Percentiles rank a stretch among this genome's conserved stretches.
Conservation (phyloP, 2,329 filamentous ascomycete genomes). For the Penicillium digitatum region DNA sequence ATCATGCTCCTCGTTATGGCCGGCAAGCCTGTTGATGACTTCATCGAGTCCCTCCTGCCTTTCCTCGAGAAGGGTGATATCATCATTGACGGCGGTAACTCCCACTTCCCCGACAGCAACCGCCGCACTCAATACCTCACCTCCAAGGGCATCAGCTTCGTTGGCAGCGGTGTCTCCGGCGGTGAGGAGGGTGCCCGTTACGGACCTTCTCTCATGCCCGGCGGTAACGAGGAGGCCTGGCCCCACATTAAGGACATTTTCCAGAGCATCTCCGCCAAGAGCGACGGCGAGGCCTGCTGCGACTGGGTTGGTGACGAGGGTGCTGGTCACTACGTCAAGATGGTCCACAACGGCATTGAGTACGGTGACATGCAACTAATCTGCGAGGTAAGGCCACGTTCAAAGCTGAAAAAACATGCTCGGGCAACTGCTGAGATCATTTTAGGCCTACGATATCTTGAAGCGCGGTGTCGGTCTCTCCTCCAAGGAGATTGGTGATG, state of each 20-base stretch:
- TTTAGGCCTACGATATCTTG: conserved; percentile 97
- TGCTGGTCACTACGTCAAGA: conserved; percentile 99
- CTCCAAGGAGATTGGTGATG: conserved; percentile 93
- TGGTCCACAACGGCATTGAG: conserved; percentile 99
- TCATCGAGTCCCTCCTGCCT: conserved; percentile 91
- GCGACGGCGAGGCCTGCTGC: conserved; percentile 93
- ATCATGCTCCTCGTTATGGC: conserved; percentile 99
- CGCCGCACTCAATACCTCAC: conserved; percentile 86
- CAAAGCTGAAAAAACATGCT: not conserved
- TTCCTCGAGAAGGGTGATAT: conserved; percentile 84
- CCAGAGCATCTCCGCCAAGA: conserved; percentile 96
- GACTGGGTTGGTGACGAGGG: conserved; percentile 99
- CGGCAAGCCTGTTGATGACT: conserved; percentile 95
- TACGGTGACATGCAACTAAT: conserved; percentile 99
- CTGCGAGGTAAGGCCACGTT: conserved; percentile 68
- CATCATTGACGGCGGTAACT: conserved; percentile 99
- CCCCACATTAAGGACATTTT: conserved; percentile 98
- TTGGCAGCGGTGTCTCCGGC: conserved; percentile 95
- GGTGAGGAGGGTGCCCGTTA: conserved; percentile 99
- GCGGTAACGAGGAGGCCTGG: conserved; percentile 98
- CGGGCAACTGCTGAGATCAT: not conserved
- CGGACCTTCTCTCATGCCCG: conserved; percentile 96
- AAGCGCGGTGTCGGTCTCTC: conserved; percentile 90
- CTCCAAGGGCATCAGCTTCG: conserved; percentile 86
- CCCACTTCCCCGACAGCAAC: conserved; percentile 98